phyloP scores from a whole-genome alignment of 192 early-diverging fungal genomes.

The Coemansia sp. region DNA sequence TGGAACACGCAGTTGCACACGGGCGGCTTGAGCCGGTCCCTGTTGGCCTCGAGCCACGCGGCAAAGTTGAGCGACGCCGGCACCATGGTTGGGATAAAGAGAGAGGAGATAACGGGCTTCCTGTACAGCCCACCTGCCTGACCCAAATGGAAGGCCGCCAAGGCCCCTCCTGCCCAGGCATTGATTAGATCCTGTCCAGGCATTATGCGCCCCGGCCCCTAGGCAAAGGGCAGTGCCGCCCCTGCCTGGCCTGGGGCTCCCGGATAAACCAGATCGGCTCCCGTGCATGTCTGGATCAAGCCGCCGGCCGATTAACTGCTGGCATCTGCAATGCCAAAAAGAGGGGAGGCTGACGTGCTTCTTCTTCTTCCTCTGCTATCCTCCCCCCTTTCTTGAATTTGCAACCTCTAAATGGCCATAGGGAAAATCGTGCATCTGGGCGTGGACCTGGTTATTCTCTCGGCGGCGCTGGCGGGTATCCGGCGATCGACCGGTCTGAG shows the following conservation, averaged over 20 bases:
- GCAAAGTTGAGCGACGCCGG: slow-evolving; percentile 83
- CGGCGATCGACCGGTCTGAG: slow-evolving; percentile 30
- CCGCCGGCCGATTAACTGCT: too few species aligned
- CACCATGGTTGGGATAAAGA: slow-evolving; percentile 25
- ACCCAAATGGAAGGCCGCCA: too few species aligned
- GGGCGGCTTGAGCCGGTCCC: slow-evolving; percentile 81
- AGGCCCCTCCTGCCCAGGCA: too few species aligned
- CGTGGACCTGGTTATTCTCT: slow-evolving; percentile 37
- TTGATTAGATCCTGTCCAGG: too few species aligned
- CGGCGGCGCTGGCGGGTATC: slow-evolving; percentile 37
- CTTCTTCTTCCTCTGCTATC: not conserved
- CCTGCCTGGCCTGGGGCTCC: too few species aligned
- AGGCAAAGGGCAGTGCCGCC: too few species aligned
- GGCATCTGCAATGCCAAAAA: not conserved
- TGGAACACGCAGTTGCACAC: slow-evolving; percentile 91
- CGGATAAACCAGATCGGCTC: too few species aligned
- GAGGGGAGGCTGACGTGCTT: too few species aligned
- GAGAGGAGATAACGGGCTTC: too few species aligned
- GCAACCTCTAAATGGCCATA: slow-evolving; percentile 24
- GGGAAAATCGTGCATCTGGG: slow-evolving; percentile 30
- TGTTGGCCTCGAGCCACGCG: slow-evolving; percentile 79
- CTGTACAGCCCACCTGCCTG: too few species aligned
- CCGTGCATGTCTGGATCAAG: too few species aligned
- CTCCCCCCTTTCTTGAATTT: not conserved
- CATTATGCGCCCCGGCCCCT: too few species aligned